phyloP scores from a whole-genome alignment of 2,329 filamentous ascomycete genomes.

The Stagonosporopsis vannaccii region DNA sequence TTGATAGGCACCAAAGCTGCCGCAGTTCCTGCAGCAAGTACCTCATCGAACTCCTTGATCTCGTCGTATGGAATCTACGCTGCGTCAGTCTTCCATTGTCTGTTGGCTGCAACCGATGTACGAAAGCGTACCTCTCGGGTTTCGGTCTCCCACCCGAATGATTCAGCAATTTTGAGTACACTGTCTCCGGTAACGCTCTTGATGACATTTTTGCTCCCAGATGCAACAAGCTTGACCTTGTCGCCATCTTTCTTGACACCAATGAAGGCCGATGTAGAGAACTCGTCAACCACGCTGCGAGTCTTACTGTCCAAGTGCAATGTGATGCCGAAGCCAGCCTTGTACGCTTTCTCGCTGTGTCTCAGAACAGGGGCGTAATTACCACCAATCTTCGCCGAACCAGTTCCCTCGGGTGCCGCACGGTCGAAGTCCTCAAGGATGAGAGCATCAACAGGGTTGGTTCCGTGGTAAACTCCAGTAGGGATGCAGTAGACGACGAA shows the following conservation, averaged over 20 bases:
- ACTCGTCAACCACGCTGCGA: constrained; percentile 90
- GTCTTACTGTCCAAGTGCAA: constrained; percentile 88
- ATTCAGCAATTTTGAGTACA: constrained; percentile 75
- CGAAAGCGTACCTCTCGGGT: constrained; percentile 65
- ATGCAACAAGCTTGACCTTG: constrained; percentile 78
- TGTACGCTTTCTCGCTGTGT: constrained; percentile 82
- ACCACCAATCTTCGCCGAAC: constrained; percentile 90
- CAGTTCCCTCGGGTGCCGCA: constrained; percentile 87
- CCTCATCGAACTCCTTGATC: constrained; percentile 71
- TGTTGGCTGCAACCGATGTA: neutral
- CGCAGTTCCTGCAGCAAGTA: constrained; percentile 91
- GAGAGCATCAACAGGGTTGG: constrained; percentile 83
- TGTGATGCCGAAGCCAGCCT: constrained; percentile 89
- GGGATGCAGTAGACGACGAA: constrained; percentile 91
- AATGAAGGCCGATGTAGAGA: constrained; percentile 92
- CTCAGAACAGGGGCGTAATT: constrained; percentile 94
- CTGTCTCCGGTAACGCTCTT: constrained; percentile 85
- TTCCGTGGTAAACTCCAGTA: constrained; percentile 92
- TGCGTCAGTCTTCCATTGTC: neutral
- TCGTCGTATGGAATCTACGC: constrained; percentile 70
- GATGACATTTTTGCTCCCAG: constrained; percentile 87
- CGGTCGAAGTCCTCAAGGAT: constrained; percentile 95
- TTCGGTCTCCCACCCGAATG: constrained; percentile 86
- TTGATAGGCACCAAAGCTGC: constrained; percentile 91
- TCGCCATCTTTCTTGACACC: constrained; percentile 71